phyloP scores from a whole-genome alignment of 352 stramenopile species.

The Phytophthora pseudosyringae region DNA sequence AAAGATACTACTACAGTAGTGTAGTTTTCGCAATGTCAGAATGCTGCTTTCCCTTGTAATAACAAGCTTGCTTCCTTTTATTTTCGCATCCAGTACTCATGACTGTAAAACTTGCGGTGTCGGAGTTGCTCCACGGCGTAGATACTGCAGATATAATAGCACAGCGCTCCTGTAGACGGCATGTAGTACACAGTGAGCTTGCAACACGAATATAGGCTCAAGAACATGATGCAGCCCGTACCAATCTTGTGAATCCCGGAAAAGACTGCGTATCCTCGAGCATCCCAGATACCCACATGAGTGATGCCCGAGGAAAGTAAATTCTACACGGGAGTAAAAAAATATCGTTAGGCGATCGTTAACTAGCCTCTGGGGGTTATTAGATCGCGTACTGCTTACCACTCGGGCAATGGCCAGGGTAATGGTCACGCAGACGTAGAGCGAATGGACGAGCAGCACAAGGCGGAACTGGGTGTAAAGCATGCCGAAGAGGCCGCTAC shows the following conservation, averaged over 20 bases:
- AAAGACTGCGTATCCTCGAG: slow-evolving; percentile 43
- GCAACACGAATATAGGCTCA: background rate
- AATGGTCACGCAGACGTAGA: slow-evolving; percentile 64
- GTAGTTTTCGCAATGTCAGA: slow-evolving; percentile 11
- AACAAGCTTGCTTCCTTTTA: slow-evolving; percentile 11
- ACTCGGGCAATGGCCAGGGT: slow-evolving; percentile 44
- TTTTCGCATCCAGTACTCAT: slow-evolving; percentile 55
- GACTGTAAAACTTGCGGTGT: slow-evolving; percentile 59
- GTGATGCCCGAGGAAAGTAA: slow-evolving; percentile 35
- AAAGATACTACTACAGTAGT: background rate
- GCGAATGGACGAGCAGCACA: slow-evolving; percentile 49
- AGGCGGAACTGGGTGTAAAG: slow-evolving; percentile 62
- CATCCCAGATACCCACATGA: slow-evolving; percentile 55
- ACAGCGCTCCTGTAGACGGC: slow-evolving; percentile 43
- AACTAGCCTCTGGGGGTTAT: background rate
- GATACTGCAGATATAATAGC: slow-evolving; percentile 62
- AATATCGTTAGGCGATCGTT: background rate
- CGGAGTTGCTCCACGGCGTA: slow-evolving; percentile 57
- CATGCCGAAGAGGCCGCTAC: slow-evolving; percentile 67
- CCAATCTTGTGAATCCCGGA: slow-evolving; percentile 67
- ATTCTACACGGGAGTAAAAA: slow-evolving; percentile 31
- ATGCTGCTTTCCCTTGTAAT: background rate
- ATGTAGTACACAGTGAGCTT: background rate
- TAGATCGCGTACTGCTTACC: slow-evolving; percentile 27
- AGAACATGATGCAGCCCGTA: slow-evolving; percentile 11